A percentile compares a stretch with the other conserved stretches of the same genome.
Conservation (phyloP, 1,284 basidiomycete species). For the Vanrija humicola region DNA sequence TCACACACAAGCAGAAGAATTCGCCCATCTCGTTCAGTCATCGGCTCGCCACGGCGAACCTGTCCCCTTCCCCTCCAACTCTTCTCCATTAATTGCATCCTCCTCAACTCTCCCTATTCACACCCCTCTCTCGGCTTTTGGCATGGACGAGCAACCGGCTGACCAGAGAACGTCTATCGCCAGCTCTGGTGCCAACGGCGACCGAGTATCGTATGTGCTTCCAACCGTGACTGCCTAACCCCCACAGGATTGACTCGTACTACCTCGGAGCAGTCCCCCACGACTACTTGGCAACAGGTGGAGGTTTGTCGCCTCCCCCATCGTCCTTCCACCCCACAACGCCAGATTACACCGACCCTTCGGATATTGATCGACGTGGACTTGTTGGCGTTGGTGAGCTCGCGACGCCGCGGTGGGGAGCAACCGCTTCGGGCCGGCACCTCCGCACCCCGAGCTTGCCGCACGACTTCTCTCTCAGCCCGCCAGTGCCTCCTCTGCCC, state of each 20-base stretch:
- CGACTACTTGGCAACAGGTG: neutral
- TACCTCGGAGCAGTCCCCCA: constrained; percentile 13
- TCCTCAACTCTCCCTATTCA: neutral
- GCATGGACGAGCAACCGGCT: constrained; percentile 3
- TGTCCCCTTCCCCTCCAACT: constrained; percentile 10
- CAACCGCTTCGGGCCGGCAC: constrained; percentile 33
- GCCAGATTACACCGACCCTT: constrained; percentile 57
- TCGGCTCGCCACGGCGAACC: constrained; percentile 1
- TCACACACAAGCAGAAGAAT: neutral
- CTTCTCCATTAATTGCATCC: neutral
- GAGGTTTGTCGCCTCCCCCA: neutral
- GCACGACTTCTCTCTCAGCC: constrained; percentile 24
- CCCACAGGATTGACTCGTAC: constrained; percentile 30
- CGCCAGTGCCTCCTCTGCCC: constrained; percentile 15
- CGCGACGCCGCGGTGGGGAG: constrained; percentile 90
- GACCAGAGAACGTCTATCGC: constrained; percentile 15
- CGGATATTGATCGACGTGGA: constrained; percentile 76
- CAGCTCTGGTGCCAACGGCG: constrained; percentile 9
- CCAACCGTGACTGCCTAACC: neutral
- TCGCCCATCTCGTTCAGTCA: neutral
- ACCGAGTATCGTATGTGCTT: constrained; percentile 27
- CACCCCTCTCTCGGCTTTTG: constrained; percentile 19
- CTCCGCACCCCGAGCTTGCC: constrained; percentile 46
- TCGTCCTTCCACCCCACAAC: constrained; percentile 27
- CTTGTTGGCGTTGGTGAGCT: constrained; percentile 94